Evolutionary conservation across 2,329 filamentous ascomycete genomes (phyloP).

Genomic region (Huntiella moniliformis): DNA sequence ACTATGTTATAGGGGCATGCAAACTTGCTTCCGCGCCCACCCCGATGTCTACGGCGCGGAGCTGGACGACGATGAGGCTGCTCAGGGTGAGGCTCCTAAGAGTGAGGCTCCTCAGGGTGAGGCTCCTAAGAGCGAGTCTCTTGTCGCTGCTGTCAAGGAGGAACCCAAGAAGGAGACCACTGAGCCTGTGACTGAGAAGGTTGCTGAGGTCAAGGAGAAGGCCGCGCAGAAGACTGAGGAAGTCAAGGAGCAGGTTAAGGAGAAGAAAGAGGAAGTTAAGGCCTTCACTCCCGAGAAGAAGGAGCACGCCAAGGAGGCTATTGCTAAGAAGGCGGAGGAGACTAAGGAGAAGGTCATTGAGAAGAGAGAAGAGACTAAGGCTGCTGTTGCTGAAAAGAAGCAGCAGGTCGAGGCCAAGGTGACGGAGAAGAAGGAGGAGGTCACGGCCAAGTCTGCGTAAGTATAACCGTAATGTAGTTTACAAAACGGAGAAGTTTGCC

Average conservation of each 20-base stretch:
- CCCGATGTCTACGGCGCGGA: slow-evolving; percentile 88
- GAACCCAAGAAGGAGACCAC: slow-evolving; percentile 12
- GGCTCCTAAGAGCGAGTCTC: slow-evolving; percentile 8
- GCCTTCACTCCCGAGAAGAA: not conserved
- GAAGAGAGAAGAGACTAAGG: not conserved
- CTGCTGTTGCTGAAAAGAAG: not conserved
- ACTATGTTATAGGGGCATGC: slow-evolving; percentile 58
- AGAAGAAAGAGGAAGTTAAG: not conserved
- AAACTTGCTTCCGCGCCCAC: slow-evolving; percentile 85
- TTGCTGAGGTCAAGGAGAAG: slow-evolving; percentile 7
- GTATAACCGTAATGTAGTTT: not conserved
- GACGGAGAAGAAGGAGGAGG: not conserved
- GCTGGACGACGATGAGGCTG: slow-evolving; percentile 52
- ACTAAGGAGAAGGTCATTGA: not conserved
- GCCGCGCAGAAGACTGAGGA: not conserved
- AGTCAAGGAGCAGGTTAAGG: too few species aligned
- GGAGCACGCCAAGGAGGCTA: not conserved
- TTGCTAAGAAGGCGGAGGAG: not conserved
- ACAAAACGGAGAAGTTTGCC: too few species aligned
- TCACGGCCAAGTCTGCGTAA: slow-evolving; percentile 3
- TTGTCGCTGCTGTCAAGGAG: slow-evolving; percentile 3
- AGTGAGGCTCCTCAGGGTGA: slow-evolving; percentile 24
- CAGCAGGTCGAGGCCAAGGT: not conserved
- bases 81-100: slow-evolving; percentile 16
- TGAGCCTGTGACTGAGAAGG: slow-evolving; percentile 17